A percentile compares a stretch with the other conserved stretches of the same genome.
phyloP scores from a whole-genome alignment of 768 basidiomycete species.

The Pluteus cervinus region DNA sequence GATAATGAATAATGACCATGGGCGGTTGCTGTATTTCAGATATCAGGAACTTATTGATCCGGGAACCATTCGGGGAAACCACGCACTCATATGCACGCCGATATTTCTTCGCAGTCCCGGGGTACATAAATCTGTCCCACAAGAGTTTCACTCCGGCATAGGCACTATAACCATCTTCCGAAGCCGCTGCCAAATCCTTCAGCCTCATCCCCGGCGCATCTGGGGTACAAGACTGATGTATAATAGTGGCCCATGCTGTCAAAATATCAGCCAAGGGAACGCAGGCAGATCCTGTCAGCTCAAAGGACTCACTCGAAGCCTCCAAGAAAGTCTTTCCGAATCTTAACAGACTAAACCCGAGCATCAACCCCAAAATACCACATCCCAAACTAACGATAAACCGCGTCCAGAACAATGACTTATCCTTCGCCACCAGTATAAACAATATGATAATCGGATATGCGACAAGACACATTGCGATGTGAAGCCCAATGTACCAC shows the following conservation, averaged over 20 bases:
- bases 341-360: constrained; percentile 24
- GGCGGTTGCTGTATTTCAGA: constrained; percentile 21
- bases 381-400: constrained; percentile 29
- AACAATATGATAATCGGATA: constrained; percentile 28
- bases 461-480: constrained; percentile 22
- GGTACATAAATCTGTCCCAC: constrained; percentile 27
- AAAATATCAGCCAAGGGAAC: not conserved
- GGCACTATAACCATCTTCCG: constrained; percentile 22
- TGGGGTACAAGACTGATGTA: constrained; percentile 29
- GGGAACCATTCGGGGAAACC: not conserved
- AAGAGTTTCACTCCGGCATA: constrained; percentile 25
- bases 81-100: constrained; percentile 32
- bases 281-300: not conserved
- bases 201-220: constrained; percentile 26
- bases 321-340: constrained; percentile 26
- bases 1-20: constrained; percentile 30
- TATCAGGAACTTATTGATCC: not conserved
- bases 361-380: constrained; percentile 23
- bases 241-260: constrained; percentile 38
- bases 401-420: constrained; percentile 34
- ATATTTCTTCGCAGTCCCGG: constrained; percentile 23
- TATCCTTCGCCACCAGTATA: constrained; percentile 20
- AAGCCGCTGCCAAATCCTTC: constrained; percentile 27
- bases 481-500: constrained; percentile 21
- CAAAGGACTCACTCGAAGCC: constrained; percentile 27